Evolutionary conservation across 2,329 filamentous ascomycete genomes (phyloP), one percentile per base, ranked within the genome.

Genomic region (Diaporthe batatas): DNA sequence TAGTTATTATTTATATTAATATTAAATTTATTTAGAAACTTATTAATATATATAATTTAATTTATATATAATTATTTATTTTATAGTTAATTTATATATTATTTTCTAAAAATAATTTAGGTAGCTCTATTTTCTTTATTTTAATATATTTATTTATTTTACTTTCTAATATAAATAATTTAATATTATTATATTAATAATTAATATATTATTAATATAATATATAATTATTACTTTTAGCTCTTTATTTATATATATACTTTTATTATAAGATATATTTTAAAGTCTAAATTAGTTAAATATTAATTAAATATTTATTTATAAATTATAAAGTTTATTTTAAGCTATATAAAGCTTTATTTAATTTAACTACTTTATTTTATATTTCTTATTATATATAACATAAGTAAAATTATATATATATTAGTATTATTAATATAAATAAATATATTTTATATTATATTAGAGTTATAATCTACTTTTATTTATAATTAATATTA

Each of bases 221-320:
- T 62, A n/a, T n/a, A n/a, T n/a, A n/a, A n/a, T n/a, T n/a, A n/a
- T n/a, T n/a, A n/a, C n/a, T n/a, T n/a, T n/a, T n/a, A n/a, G n/a
- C n/a, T n/a, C n/a, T n/a, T n/a, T n/a, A n/a, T n/a, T n/a, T n/a
- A n/a, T n/a, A n/a, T n/a, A n/a, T n/a, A n/a, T n/a, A n/a, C n/a
- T n/a, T n/a, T n/a, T n/a, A n/a, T n/a, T n/a, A n/a, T n/a, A n/a
- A n/a, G n/a, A n/a, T n/a, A n/a, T n/a, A n/a, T n/a, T n/a, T n/a
- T n/a, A n/a, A n/a, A n/a, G n/a, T n/a, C n/a, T n/a, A n/a, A n/a
- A n/a, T n/a, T n/a, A n/a, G n/a, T n/a, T n/a, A n/a, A n/a, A n/a
- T n/a, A 42, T 62, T 62, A n/a, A 18, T 8, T 21, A 62, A 36
- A 62, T 62, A 62, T 62, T 62, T 62, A 62, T 62, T 42, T 7